Evolutionary conservation across 352 stramenopile genomes (phyloP).

Genomic region (Phytophthora colocasiae): DNA sequence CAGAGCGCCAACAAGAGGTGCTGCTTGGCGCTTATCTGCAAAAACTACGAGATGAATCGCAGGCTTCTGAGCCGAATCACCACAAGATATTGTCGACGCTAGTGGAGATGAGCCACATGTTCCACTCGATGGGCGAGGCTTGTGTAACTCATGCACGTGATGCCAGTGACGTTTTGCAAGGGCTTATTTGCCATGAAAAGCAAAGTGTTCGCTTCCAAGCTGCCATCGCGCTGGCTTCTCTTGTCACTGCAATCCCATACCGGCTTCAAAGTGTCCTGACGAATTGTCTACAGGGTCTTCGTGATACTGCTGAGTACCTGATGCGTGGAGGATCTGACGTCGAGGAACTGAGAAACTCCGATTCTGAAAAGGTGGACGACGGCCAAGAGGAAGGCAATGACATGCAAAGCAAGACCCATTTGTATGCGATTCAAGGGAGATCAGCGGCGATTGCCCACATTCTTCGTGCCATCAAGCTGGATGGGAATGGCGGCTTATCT

Average conservation of each 20-base stretch:
- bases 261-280: conserved; percentile 58
- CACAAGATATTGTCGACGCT: conserved; percentile 72
- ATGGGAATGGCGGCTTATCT: conserved; percentile 54
- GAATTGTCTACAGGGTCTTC: conserved; percentile 50
- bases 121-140: conserved; percentile 74
- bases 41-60: conserved; percentile 50
- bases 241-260: conserved; percentile 76
- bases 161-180: conserved; percentile 47
- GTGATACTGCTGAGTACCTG: conserved; percentile 47
- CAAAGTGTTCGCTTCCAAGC: conserved; percentile 81
- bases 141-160: conserved; percentile 55
- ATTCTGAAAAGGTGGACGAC: conserved; percentile 24
- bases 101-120: conserved; percentile 72
- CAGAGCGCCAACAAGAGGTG: conserved; percentile 72
- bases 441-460: conserved; percentile 75
- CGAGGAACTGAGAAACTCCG: conserved; percentile 29
- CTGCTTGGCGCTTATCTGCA: conserved; percentile 69
- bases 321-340: conserved; percentile 43
- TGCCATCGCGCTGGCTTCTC: conserved; percentile 63
- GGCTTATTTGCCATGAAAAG: conserved; percentile 68
- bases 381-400: conserved; percentile 44
- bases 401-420: conserved; percentile 64
- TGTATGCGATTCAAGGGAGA: conserved; percentile 83
- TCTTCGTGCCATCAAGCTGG: conserved; percentile 55
- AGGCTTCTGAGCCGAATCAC: conserved; percentile 53